Percentiles rank a stretch among this genome's conserved stretches.
phyloP scores from a whole-genome alignment of 2,329 filamentous ascomycete genomes.

The Fusarium mangiferae region DNA sequence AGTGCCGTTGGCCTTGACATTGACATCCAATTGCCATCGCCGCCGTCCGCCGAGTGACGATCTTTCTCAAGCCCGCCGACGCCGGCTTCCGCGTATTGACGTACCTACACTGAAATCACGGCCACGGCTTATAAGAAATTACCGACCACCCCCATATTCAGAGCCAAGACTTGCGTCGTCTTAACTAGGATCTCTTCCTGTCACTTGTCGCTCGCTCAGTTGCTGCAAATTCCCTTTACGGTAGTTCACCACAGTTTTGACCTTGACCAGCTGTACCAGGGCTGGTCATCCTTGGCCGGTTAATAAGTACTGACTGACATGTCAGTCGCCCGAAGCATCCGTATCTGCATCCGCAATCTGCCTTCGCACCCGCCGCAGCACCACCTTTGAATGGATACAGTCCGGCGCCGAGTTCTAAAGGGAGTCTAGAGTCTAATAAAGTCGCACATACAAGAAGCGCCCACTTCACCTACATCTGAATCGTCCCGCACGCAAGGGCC shows the following conservation, averaged over 20 bases:
- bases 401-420: conserved; percentile 41
- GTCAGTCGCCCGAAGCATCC: conserved; percentile 45
- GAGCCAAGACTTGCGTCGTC: conserved; percentile 32
- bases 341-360: conserved; percentile 28
- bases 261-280: conserved; percentile 28
- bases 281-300: conserved; percentile 35
- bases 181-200: conserved; percentile 3
- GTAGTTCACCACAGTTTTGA: conserved; percentile 16
- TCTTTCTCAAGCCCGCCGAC: conserved; percentile 21
- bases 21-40: conserved; percentile 9
- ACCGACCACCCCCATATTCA: conserved; percentile 27
- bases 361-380: conserved; percentile 39
- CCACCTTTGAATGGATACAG: conserved; percentile 42
- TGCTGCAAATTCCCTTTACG: conserved; percentile 23
- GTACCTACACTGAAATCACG: not conserved
- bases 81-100: conserved; percentile 30
- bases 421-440: conserved; percentile 39
- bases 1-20: not conserved
- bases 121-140: conserved; percentile 19
- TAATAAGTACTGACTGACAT: conserved; percentile 37
- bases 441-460: conserved; percentile 40
- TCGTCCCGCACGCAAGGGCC: conserved; percentile 27
- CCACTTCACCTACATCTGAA: conserved; percentile 33
- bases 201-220: conserved; percentile 24
- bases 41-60: conserved; percentile 29